Conservation (phyloP, 192 early-diverging fungal species). For the Rhizophagus clarus region DNA sequence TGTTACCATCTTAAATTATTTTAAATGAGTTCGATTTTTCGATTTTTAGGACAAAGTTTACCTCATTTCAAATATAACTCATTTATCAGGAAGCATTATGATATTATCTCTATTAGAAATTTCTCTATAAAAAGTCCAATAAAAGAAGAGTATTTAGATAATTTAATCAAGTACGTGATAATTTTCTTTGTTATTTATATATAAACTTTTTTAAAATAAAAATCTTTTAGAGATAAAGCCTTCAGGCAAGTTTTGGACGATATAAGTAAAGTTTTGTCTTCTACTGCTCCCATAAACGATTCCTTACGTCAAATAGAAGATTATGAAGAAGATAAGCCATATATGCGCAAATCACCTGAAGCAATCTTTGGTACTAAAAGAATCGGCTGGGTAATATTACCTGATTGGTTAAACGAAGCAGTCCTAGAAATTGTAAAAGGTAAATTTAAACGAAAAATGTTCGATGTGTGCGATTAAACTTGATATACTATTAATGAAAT, state of each 20-base stretch:
- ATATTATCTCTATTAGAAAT: not conserved
- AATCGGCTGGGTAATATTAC: conserved; percentile 44
- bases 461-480: not conserved
- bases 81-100: not conserved
- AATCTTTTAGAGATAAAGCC: not conserved
- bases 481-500: not conserved
- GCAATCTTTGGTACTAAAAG: conserved; percentile 46
- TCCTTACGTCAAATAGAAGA: not conserved
- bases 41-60: not conserved
- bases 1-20: not conserved
- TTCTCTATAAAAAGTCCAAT: not conserved
- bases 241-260: conserved; percentile 3
- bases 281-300: not conserved
- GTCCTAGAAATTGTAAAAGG: conserved; percentile 35
- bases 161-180: not conserved
- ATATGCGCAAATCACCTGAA: conserved; percentile 33
- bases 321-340: not conserved
- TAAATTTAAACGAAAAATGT: not conserved
- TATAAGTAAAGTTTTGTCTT: not conserved
- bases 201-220: no score
- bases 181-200: no score
- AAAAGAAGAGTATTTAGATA: not conserved
- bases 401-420: conserved; percentile 36
- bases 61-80: not conserved
- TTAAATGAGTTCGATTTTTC: not conserved